Conservation (phyloP, 1,284 basidiomycete species). For the Crepidotus sp. region DNA sequence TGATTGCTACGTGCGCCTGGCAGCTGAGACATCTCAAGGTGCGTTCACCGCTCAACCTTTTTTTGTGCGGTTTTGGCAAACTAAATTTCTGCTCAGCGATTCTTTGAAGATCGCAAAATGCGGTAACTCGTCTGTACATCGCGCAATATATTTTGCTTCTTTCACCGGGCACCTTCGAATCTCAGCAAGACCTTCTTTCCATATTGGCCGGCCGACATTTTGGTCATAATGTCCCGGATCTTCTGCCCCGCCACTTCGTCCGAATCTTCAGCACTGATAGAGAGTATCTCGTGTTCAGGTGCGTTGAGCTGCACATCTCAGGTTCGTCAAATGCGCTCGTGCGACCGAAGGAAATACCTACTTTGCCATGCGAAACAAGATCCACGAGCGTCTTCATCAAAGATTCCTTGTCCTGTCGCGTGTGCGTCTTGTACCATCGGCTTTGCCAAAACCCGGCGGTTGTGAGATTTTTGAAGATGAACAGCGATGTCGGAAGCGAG, state of each 20-base stretch:
- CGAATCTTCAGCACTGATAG: slow-evolving; percentile 37
- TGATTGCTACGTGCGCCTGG: slow-evolving; percentile 85
- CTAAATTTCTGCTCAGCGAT: slow-evolving; percentile 42
- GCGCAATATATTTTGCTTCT: slow-evolving; percentile 8
- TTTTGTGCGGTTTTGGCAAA: not conserved
- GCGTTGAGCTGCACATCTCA: slow-evolving; percentile 42
- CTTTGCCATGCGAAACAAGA: slow-evolving; percentile 49
- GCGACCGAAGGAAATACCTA: slow-evolving; percentile 21
- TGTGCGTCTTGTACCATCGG: slow-evolving; percentile 55
- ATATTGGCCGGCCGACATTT: slow-evolving; percentile 43
- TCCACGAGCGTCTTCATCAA: slow-evolving; percentile 45
- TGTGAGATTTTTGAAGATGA: slow-evolving; percentile 75
- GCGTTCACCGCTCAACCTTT: slow-evolving; percentile 23
- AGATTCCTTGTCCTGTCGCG: slow-evolving; percentile 32
- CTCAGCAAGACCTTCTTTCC: slow-evolving; percentile 68
- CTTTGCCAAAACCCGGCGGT: slow-evolving; percentile 72
- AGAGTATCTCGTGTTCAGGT: slow-evolving; percentile 60
- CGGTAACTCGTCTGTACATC: slow-evolving; percentile 31
- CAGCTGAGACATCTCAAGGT: slow-evolving; percentile 89
- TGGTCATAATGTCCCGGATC: slow-evolving; percentile 41
- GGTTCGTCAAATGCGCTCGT: slow-evolving; percentile 2
- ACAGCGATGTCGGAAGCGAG: slow-evolving; percentile 65
- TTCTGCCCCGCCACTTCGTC: slow-evolving; percentile 43
- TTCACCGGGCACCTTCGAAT: slow-evolving; percentile 29
- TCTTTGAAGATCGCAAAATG: slow-evolving; percentile 87